Evolutionary conservation across 257 asterid species (phyloP).

Genomic region (Schizonepeta tenuifolia): DNA sequence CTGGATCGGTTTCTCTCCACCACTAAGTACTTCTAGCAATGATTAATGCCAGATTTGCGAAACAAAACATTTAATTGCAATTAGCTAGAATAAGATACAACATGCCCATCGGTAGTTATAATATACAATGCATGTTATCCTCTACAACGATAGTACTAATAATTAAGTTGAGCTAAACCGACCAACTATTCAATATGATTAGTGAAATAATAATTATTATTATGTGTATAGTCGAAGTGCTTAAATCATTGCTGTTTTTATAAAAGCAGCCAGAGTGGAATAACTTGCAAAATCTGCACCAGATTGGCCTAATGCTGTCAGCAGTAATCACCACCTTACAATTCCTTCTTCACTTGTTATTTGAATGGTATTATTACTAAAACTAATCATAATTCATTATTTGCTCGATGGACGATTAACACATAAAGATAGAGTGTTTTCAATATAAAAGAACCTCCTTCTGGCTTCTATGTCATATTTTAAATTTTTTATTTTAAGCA

Average conservation of each 20-base stretch:
- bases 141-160: not conserved
- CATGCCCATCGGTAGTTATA: constrained; percentile 3
- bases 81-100: not conserved
- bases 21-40: not conserved
- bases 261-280: constrained; percentile 32
- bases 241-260: constrained; percentile 27
- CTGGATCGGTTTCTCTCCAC: not conserved
- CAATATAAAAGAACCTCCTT: not conserved
- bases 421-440: not conserved
- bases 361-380: not conserved
- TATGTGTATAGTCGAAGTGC: not conserved
- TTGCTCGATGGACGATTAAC: not conserved
- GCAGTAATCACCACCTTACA: constrained; percentile 11
- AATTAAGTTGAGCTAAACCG: constrained; percentile 10
- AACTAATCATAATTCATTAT: not conserved
- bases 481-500: not conserved
- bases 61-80: constrained; percentile 6
- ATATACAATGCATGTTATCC: constrained; percentile 3
- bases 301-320: constrained; percentile 22
- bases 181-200: constrained; percentile 11
- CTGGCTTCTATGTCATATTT: not conserved
- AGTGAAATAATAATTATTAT: not conserved
- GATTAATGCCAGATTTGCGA: constrained; percentile 2
- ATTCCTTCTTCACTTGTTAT: constrained; percentile 20
- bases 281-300: constrained; percentile 17